Conservation (phyloP, 1,284 basidiomycete species). For the Cutaneotrichosporon curvatum region DNA sequence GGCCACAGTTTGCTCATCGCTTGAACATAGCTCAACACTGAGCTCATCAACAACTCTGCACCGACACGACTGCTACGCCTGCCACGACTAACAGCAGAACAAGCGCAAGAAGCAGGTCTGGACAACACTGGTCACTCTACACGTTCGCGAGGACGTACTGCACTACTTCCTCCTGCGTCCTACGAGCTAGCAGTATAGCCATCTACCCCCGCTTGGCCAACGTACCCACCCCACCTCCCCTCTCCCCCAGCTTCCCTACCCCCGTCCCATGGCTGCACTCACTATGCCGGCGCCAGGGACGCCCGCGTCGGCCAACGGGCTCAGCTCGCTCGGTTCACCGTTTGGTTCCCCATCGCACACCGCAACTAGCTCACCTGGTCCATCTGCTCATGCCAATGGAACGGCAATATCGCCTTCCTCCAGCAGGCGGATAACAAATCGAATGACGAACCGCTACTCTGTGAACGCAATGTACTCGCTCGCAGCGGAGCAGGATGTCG, state of each 20-base stretch:
- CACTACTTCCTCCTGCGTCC: no score
- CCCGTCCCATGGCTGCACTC: slow-evolving; percentile 11
- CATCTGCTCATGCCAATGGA: background rate
- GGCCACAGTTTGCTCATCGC: no score
- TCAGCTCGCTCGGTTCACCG: background rate
- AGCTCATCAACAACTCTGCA: no score
- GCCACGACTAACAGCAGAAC: no score
- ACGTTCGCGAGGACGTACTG: no score
- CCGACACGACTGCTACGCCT: no score
- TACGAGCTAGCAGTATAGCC: no score
- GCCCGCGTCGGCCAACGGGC: background rate
- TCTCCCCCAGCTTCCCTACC: background rate
- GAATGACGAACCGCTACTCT: slow-evolving; percentile 93
- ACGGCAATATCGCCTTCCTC: slow-evolving; percentile 4
- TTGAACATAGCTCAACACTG: no score
- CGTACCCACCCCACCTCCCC: background rate
- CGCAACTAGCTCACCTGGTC: background rate
- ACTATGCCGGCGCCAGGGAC: slow-evolving; percentile 15
- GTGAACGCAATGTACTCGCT: slow-evolving; percentile 95
- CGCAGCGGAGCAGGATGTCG: slow-evolving; percentile 97
- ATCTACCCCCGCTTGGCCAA: no score
- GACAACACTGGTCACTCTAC: no score
- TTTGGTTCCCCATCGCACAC: background rate
- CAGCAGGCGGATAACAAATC: slow-evolving; percentile 51
- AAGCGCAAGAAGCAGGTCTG: no score